phyloP scores from a whole-genome alignment of 306 rosid species.

The Begonia peltatifolia region DNA sequence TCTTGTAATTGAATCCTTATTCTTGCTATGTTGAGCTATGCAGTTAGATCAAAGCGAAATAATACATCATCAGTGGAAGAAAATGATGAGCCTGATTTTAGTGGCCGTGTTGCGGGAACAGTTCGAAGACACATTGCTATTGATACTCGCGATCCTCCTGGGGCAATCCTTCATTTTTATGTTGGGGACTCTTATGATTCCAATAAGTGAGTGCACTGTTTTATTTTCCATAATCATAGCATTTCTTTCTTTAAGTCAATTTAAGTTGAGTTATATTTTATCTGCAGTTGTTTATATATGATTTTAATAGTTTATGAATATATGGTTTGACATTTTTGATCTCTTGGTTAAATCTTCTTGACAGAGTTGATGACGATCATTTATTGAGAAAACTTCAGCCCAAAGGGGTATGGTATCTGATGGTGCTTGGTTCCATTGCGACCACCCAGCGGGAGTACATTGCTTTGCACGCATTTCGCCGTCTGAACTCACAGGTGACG shows the following conservation, averaged over 20 bases:
- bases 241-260: too few relatives aligned
- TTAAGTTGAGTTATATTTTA: too few relatives aligned
- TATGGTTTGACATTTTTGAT: constrained; percentile 7
- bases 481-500: constrained; percentile 76
- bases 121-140: constrained; percentile 78
- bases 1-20: neutral
- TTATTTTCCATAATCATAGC: too few relatives aligned
- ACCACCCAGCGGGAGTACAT: constrained; percentile 94
- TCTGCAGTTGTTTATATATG: too few relatives aligned
- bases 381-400: constrained; percentile 65
- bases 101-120: constrained; percentile 87
- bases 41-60: constrained; percentile 61
- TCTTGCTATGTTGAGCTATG: constrained; percentile 1
- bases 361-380: constrained; percentile 74
- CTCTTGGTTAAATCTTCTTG: neutral
- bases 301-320: too few relatives aligned
- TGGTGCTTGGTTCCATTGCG: constrained; percentile 95
- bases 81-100: constrained; percentile 50
- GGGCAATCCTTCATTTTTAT: constrained; percentile 91
- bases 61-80: constrained; percentile 31
- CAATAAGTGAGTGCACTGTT: constrained; percentile 28
- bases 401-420: constrained; percentile 71
- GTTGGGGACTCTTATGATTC: constrained; percentile 79
- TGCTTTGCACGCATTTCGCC: constrained; percentile 97
- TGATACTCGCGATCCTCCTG: constrained; percentile 92